Percentiles rank a stretch among this genome's conserved stretches.
These are phyloP conservation scores for Aureobasidium lini DNA, from an alignment of 2,329 filamentous ascomycete genomes.

Conservation along the genomic window DNA sequence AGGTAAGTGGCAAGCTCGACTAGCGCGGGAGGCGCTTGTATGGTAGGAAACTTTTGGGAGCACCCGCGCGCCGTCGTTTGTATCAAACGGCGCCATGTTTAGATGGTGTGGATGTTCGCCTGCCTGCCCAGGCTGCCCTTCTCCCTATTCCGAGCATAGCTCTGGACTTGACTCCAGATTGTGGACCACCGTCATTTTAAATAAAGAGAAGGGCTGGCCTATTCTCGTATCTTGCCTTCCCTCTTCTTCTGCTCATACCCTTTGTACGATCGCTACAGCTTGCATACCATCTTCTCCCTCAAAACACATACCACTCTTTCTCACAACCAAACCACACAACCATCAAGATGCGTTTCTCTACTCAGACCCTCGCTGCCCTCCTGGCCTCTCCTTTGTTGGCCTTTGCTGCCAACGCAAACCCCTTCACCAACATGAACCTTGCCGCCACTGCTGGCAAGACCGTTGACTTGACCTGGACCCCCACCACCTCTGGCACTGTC, in stretches of 20 bases:
- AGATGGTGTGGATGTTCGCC: slow-evolving; percentile 7
- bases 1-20: not conserved
- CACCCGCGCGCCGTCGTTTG: slow-evolving; percentile 1
- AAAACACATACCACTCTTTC: not conserved
- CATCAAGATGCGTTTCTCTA: slow-evolving; percentile 39
- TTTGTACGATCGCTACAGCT: not conserved
- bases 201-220: not conserved
- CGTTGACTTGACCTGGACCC: slow-evolving; percentile 42
- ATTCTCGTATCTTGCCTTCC: not conserved
- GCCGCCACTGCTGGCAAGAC: slow-evolving; percentile 39
- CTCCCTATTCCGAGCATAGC: not conserved
- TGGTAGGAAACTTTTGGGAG: slow-evolving; percentile 2
- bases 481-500: slow-evolving; percentile 44
- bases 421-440: slow-evolving; percentile 39
- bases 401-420: slow-evolving; percentile 21
- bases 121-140: not conserved
- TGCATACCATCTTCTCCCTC: not conserved
- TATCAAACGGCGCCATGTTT: slow-evolving; percentile 12
- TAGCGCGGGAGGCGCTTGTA: not conserved
- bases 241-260: not conserved
- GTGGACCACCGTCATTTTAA: slow-evolving; percentile 5
- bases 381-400: slow-evolving; percentile 38
- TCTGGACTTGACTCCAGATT: not conserved
- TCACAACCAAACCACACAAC: not conserved
- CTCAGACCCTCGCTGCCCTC: slow-evolving; percentile 36